Percentiles rank a stretch among this genome's conserved stretches.
phyloP scores from a whole-genome alignment of 129 eudicot genomes.

The Artemisia tridentata region DNA sequence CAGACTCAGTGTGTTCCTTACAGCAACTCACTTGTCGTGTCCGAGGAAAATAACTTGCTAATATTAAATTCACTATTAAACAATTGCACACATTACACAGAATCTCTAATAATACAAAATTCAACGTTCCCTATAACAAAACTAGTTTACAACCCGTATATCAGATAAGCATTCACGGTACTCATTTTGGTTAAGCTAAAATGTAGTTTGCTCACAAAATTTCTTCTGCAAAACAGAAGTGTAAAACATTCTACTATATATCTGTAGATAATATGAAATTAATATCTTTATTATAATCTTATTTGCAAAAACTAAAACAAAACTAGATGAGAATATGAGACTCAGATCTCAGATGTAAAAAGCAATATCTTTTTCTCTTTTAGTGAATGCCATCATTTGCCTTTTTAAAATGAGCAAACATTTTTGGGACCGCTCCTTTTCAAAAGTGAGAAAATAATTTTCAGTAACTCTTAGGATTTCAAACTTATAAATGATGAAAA shows the following conservation, averaged over 20 bases:
- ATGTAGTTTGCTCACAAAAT: too few species aligned
- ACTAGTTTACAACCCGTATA: too few species aligned
- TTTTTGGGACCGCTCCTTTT: slow-evolving; percentile 18
- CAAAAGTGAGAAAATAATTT: not conserved
- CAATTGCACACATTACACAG: not conserved
- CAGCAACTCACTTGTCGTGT: not conserved
- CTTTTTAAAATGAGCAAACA: slow-evolving; percentile 13
- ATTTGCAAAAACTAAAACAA: not conserved
- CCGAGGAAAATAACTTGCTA: not conserved
- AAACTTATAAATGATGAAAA: too few species aligned
- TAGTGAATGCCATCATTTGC: slow-evolving; percentile 26
- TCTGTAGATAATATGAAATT: not conserved
- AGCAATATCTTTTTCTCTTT: slow-evolving; percentile 17
- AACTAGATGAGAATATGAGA: slow-evolving; percentile 14
- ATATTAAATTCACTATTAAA: not conserved
- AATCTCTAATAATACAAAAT: too few species aligned
- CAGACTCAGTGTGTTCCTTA: not conserved
- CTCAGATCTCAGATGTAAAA: slow-evolving; percentile 18
- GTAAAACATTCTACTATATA: not conserved
- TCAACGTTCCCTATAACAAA: too few species aligned
- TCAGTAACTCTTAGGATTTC: not conserved
- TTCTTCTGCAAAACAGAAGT: too few species aligned
- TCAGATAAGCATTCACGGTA: too few species aligned
- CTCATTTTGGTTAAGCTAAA: too few species aligned
- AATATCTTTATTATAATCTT: not conserved